Evolutionary conservation across 768 basidiomycete species (phyloP).

Genomic region (Pleurotus giganteus): DNA sequence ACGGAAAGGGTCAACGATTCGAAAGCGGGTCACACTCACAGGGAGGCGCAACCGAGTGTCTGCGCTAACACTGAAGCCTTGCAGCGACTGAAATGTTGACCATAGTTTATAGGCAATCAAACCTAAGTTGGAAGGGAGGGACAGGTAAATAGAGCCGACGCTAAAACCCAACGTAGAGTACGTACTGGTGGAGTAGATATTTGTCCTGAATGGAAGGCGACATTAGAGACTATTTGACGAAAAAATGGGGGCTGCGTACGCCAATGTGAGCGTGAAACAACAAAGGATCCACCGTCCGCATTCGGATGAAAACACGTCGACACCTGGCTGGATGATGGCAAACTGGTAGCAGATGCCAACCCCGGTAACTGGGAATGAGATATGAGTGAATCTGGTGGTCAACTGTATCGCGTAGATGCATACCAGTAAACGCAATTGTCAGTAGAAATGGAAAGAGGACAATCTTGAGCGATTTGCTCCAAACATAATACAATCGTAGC

Average conservation of each 20-base stretch:
- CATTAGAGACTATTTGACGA: not conserved
- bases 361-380: not conserved
- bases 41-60: not conserved
- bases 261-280: not conserved
- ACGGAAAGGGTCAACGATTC: not conserved
- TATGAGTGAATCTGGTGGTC: too few species aligned
- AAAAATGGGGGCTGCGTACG: not conserved
- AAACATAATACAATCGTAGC: not conserved
- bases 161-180: not conserved
- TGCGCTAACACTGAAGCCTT: not conserved
- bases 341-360: not conserved
- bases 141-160: not conserved
- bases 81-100: not conserved
- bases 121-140: too few species aligned
- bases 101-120: constrained; percentile 2
- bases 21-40: not conserved
- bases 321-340: not conserved
- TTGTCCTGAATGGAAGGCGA: not conserved
- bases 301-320: not conserved
- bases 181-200: not conserved
- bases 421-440: not conserved
- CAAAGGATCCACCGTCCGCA: not conserved
- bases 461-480: not conserved
- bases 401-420: too few species aligned
- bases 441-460: not conserved